A percentile compares a stretch with the other conserved stretches of the same genome.
Conservation (phyloP, 75 land plant genomes). For the Pinus taeda region DNA sequence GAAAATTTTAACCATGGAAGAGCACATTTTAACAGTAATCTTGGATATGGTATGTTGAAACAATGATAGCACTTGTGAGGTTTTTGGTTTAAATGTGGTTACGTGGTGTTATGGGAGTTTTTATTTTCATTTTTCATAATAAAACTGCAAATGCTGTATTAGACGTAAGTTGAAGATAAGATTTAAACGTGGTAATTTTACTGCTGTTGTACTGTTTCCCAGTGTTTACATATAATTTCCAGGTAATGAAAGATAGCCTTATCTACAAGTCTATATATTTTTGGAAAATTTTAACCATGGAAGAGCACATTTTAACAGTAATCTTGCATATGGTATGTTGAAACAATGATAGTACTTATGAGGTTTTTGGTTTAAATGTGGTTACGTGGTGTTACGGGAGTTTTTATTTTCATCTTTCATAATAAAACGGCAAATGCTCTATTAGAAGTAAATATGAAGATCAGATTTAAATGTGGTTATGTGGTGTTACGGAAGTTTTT, state of each 20-base stretch:
- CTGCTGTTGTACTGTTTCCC: not conserved
- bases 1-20: not conserved
- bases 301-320: not conserved
- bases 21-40: not conserved
- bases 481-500: not conserved
- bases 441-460: not conserved
- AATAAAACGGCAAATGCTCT: not conserved
- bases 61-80: not conserved
- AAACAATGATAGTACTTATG: not conserved
- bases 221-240: not conserved
- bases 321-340: not conserved
- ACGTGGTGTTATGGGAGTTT: not conserved
- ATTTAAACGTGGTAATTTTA: too few relatives aligned
- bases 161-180: not conserved
- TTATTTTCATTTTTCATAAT: too few relatives aligned
- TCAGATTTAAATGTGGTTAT: too few relatives aligned
- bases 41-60: not conserved
- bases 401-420: too few relatives aligned
- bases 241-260: not conserved
- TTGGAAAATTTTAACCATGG: not conserved
- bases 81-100: not conserved
- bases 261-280: not conserved
- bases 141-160: not conserved
- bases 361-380: not conserved
- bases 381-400: not conserved